Evolutionary conservation across 192 early-diverging fungal genomes (phyloP), one percentile per base, ranked within the genome.

Genomic region (Coemansia sp.): DNA sequence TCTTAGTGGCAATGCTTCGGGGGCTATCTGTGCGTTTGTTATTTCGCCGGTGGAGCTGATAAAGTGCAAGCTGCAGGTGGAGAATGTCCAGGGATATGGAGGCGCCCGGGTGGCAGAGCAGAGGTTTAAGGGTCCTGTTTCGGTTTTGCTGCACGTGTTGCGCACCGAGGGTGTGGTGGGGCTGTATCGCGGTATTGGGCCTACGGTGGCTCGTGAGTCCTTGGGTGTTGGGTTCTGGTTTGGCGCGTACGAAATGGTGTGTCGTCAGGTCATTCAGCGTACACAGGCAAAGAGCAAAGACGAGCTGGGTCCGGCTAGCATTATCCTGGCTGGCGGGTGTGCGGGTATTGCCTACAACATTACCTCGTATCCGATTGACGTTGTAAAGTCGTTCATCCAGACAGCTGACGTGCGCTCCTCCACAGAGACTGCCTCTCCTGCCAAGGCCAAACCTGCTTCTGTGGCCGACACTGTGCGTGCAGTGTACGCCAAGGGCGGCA

Each of bases 221-320:
- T 80, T 86, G 26, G 96, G 95, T n/a, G 90, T 93, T 19, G 93
- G 84, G 9, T 88, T 86, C 20, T 99, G 96, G 96, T 99, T 99
- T 56, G 95, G 96, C 52, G 80, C 85, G 1, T 99, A 99, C 53
- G 96, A 99, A 68, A 60, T 83, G 28, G 78, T 86, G 3, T 82
- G 85, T 46, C 64, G 64, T 14, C 57, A 27, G 74, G 87, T 74
- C 55, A 87, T 50, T 37, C 13, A 28, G 24, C 62, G 29, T 20
- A 39, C 35, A 40, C 62, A 29, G 25, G 45, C 10, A 55, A 69
- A 39, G 27, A 67, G 78, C 17, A 94, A 95, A 59, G 70, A 81
- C 4, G 88, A 92, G 59, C 60, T 99, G 15, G 52, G 79, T 0
- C 54, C 89, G 0, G 75, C 64, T 32, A 81, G 91, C 40, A 74